Base-by-base conservation (phyloP, 1,139 yeast genomes). In the Arxiozyma slooffiae region DNA sequence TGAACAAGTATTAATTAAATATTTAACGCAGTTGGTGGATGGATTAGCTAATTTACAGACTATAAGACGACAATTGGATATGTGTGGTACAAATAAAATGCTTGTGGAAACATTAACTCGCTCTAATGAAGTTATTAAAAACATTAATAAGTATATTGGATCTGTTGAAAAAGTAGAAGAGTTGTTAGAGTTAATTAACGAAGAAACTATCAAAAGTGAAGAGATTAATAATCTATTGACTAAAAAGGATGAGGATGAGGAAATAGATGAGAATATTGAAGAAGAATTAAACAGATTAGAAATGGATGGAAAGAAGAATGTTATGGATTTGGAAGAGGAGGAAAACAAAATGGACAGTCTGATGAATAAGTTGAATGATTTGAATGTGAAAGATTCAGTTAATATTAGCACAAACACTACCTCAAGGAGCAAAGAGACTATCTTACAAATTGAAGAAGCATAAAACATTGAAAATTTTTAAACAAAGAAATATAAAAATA, bases 31-130 rank as follows among this genome's bases (percentile, higher is more conserved):
- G 22, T 67, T 74, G 4, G 54, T 67, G 1, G 54, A 55, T 4
- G 63, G 74, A 2, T 63, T 67, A n/a, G 63, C 61, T 39, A 77
- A 77, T 48, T 60, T 80, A 24, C 62, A 61, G 18, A 60, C 67
- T 2, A 65, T 79, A 0, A 58, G 76, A 38, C 58, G 62, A 42
- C 77, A 77, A 55, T 72, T 80, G 43, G 73, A 78, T 56, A 75
- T 77, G 50, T 75, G 81, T 1, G 67, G 71, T 16, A 67, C 75
- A 2, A 79, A 78, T 55, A 61, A 67, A 5, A 62, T 68, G 18
- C 57, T 77, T 5, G 61, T 71, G 38, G 64, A 67, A n/a, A 71
- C 73, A 7, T 57, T 78, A 47, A 60, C 64, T 17, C 62, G 63
- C 3, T 72, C 79, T 7, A 61, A 74, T 1, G 57, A 58, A 5